Evolutionary conservation across 805 yeast genomes (phyloP).

Genomic region (Clavispora carvajalis): DNA sequence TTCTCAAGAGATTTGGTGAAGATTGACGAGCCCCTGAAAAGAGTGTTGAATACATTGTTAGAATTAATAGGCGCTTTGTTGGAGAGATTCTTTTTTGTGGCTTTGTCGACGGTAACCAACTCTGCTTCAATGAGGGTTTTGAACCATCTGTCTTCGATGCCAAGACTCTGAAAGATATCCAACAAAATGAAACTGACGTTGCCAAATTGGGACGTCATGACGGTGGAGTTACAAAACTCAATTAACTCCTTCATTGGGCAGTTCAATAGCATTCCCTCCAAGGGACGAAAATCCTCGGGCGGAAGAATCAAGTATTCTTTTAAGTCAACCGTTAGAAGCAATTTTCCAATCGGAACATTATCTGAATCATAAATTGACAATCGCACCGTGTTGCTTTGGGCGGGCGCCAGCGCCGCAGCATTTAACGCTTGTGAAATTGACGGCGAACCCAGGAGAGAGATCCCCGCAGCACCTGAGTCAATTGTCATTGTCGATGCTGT

Average conservation of each 20-base stretch:
- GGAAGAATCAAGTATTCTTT: conserved; percentile 57
- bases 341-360: conserved; percentile 49
- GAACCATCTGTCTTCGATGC: conserved; percentile 70
- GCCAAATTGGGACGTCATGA: conserved; percentile 43
- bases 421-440: conserved; percentile 5
- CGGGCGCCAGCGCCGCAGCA: conserved; percentile 8
- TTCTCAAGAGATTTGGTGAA: conserved; percentile 77
- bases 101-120: conserved; percentile 43
- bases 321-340: conserved; percentile 47
- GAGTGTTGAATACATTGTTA: conserved; percentile 48
- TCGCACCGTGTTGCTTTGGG: conserved; percentile 35
- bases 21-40: conserved; percentile 82
- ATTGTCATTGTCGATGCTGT: conserved; percentile 32
- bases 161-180: conserved; percentile 69
- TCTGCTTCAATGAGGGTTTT: conserved; percentile 64
- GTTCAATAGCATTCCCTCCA: conserved; percentile 57
- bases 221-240: conserved; percentile 38
- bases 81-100: conserved; percentile 40
- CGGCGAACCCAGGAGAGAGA: conserved; percentile 15
- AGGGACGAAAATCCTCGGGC: conserved; percentile 50
- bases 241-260: conserved; percentile 51
- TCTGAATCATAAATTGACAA: conserved; percentile 40
- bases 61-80: conserved; percentile 17
- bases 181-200: conserved; percentile 54
- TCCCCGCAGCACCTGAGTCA: conserved; percentile 19